Evolutionary conservation across 2,329 filamentous ascomycete species (phyloP).

Genomic region (Fusarium sp.): DNA sequence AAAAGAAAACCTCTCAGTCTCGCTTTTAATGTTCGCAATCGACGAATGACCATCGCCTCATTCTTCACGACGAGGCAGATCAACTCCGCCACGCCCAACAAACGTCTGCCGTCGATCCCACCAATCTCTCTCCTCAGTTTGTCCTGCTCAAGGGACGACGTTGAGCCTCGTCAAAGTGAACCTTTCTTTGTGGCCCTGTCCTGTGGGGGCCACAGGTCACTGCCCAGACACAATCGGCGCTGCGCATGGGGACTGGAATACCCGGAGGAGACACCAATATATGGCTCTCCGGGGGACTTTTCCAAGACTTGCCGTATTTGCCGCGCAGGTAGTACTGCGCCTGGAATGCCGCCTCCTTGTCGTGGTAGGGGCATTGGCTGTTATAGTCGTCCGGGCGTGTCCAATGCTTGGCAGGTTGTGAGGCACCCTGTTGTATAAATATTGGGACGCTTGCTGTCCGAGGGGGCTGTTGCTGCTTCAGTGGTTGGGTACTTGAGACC

Average conservation of each 20-base stretch:
- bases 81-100: too few relatives aligned
- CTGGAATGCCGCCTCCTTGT: background rate
- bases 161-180: background rate
- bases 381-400: background rate
- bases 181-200: background rate
- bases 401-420: background rate
- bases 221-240: background rate
- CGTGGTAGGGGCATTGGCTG: background rate
- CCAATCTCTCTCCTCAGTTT: background rate
- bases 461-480: background rate
- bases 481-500: background rate
- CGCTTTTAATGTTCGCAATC: background rate
- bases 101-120: too few relatives aligned
- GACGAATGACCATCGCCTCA: background rate
- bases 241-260: background rate
- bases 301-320: background rate
- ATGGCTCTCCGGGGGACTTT: background rate
- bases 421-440: background rate
- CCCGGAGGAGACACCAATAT: background rate
- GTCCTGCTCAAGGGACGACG: background rate
- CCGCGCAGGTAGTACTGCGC: background rate
- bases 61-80: too few relatives aligned
- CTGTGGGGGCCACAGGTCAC: background rate
- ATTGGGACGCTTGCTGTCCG: background rate
- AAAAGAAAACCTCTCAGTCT: background rate